These are phyloP conservation scores for Wallacemonas sp. DNA, from an alignment of 208 protist species.

Conservation along the genomic window DNA sequence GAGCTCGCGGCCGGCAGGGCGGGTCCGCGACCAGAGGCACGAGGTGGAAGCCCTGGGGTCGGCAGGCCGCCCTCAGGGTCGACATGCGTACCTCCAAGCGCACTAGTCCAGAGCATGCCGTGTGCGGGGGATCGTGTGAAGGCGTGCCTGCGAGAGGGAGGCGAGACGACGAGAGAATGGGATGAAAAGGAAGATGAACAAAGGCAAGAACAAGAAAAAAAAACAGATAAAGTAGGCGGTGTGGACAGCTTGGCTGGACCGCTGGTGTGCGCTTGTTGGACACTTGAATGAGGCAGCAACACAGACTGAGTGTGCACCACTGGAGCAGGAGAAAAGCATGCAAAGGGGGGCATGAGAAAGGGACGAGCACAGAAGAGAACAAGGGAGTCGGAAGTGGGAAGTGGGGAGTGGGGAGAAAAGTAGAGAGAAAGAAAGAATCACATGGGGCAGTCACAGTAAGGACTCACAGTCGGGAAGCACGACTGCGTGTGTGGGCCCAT, in stretches of 20 bases:
- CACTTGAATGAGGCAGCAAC: too few relatives aligned
- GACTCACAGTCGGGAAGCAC: too few relatives aligned
- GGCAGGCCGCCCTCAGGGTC: not conserved
- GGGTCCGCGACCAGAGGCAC: not conserved
- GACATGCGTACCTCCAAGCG: not conserved
- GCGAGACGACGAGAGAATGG: too few relatives aligned
- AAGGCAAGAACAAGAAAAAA: conserved; percentile 23
- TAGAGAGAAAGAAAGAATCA: conserved; percentile 10
- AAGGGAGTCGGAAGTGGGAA: not conserved
- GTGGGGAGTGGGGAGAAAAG: not conserved
- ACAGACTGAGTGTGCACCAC: too few relatives aligned
- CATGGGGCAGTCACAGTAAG: not conserved
- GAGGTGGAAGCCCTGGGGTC: not conserved
- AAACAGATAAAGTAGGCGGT: not conserved
- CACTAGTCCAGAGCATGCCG: not conserved
- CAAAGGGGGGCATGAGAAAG: not conserved
- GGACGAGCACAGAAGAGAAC: not conserved
- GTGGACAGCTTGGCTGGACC: too few relatives aligned
- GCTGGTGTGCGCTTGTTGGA: too few relatives aligned
- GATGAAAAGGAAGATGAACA: too few relatives aligned
- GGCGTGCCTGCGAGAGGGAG: too few relatives aligned
- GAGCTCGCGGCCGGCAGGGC: not conserved
- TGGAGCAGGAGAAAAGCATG: too few relatives aligned
- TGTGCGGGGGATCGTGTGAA: too few relatives aligned
- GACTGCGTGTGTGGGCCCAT: not conserved